These are phyloP conservation scores for Grosmannia clavigera DNA, from an alignment of 2,329 filamentous ascomycete species.

Conservation along the genomic window DNA sequence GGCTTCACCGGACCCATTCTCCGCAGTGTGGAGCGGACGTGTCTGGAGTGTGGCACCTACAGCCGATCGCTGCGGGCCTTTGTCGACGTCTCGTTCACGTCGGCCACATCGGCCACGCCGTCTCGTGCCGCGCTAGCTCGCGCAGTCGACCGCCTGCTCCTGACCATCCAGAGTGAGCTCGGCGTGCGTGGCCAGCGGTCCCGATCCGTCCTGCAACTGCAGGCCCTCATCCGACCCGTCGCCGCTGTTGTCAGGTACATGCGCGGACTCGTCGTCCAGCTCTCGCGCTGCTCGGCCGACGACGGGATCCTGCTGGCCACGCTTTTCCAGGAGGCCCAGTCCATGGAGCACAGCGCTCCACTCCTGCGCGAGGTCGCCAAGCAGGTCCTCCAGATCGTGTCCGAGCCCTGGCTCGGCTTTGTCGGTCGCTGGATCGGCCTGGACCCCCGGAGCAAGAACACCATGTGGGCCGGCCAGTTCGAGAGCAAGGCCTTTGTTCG, in stretches of 20 bases:
- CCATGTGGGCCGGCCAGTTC: constrained; percentile 7
- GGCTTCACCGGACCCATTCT: constrained; percentile 42
- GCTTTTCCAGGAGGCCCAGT: constrained; percentile 48
- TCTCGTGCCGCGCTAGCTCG: constrained; percentile 40
- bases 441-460: constrained; percentile 34
- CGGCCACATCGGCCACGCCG: constrained; percentile 18
- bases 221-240: constrained; percentile 34
- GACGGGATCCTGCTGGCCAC: constrained; percentile 52
- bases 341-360: constrained; percentile 49
- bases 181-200: constrained; percentile 28
- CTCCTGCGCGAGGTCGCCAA: constrained; percentile 52
- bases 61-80: constrained; percentile 22
- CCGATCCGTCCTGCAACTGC: constrained; percentile 40
- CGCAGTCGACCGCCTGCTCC: constrained; percentile 34
- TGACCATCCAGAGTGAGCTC: constrained; percentile 36
- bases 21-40: constrained; percentile 31
- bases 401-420: constrained; percentile 22
- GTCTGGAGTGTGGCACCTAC: constrained; percentile 34
- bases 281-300: constrained; percentile 25
- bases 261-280: constrained; percentile 33
- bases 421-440: constrained; percentile 67
- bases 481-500: constrained; percentile 47
- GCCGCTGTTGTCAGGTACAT: constrained; percentile 39
- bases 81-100: constrained; percentile 9
- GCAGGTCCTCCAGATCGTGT: constrained; percentile 41